phyloP scores from a whole-genome alignment of 257 asterid genomes.

The Fraxinus americana region DNA sequence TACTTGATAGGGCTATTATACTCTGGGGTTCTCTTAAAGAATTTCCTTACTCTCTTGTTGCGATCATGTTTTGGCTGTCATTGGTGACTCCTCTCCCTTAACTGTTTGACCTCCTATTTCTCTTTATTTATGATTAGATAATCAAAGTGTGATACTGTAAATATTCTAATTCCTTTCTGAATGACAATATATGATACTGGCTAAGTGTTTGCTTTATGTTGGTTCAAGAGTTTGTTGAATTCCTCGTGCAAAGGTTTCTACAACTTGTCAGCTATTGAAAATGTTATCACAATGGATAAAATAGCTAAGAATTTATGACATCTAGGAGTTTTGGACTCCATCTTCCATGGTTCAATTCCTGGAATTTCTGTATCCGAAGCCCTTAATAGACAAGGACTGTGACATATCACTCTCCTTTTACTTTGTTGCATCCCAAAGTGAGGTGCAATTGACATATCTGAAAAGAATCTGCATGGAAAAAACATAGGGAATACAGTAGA shows the following conservation, averaged over 20 bases:
- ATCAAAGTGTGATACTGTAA: background rate
- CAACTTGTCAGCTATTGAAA: background rate
- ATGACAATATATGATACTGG: background rate
- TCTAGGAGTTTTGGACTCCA: background rate
- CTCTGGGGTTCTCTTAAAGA: background rate
- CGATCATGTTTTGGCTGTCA: background rate
- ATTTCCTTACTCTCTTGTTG: conserved; percentile 1
- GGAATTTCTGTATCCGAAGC: background rate
- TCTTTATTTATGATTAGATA: background rate
- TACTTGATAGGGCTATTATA: background rate
- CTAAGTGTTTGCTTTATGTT: background rate
- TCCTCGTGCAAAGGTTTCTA: background rate
- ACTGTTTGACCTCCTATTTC: background rate
- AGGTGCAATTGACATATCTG: background rate
- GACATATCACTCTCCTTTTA: background rate
- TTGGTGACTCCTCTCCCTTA: background rate
- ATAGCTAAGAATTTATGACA: background rate
- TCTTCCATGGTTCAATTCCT: background rate
- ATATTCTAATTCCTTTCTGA: background rate
- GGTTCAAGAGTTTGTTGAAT: background rate
- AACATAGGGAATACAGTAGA: background rate
- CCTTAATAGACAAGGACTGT: background rate
- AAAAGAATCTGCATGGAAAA: background rate
- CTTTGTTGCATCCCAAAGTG: background rate
- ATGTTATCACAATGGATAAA: background rate